Conservation (phyloP, 2,329 filamentous ascomycete genomes). For the Xylariomycetidae sp. region DNA sequence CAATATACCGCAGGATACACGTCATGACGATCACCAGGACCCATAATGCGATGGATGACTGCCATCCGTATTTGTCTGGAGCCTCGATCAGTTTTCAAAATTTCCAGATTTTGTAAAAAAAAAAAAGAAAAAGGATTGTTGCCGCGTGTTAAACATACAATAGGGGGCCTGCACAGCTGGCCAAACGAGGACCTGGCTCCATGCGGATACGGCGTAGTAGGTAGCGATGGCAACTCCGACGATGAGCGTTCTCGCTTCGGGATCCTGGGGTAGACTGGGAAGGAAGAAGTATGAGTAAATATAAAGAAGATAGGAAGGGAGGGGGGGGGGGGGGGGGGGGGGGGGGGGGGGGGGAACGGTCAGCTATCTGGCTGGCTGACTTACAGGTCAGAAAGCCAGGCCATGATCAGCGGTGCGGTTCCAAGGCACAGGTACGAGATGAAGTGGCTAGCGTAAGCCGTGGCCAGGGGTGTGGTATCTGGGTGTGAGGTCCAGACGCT, state of each 20-base stretch:
- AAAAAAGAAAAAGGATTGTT: background rate
- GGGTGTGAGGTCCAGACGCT: conserved; percentile 47
- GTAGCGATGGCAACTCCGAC: conserved; percentile 44
- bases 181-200: conserved; percentile 49
- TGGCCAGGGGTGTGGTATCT: conserved; percentile 33
- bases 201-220: conserved; percentile 46
- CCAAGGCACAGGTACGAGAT: conserved; percentile 43
- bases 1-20: conserved; percentile 36
- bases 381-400: conserved; percentile 51
- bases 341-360: too few species aligned
- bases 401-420: conserved; percentile 47
- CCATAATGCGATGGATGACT: conserved; percentile 39
- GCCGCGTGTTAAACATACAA: conserved; percentile 27
- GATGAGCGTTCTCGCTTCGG: conserved; percentile 43
- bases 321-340: conserved; percentile 19
- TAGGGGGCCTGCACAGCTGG: conserved; percentile 46
- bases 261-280: conserved; percentile 43
- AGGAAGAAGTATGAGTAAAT: conserved; percentile 5
- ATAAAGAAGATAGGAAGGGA: background rate
- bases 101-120: background rate
- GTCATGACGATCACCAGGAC: conserved; percentile 41
- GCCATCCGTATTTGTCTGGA: conserved; percentile 43
- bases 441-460: conserved; percentile 48
- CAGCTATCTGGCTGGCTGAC: too few species aligned
- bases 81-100: background rate